These are phyloP conservation scores for Sarocladiaceae sp. DNA, from an alignment of 2,329 filamentous ascomycete genomes.

Conservation along the genomic window DNA sequence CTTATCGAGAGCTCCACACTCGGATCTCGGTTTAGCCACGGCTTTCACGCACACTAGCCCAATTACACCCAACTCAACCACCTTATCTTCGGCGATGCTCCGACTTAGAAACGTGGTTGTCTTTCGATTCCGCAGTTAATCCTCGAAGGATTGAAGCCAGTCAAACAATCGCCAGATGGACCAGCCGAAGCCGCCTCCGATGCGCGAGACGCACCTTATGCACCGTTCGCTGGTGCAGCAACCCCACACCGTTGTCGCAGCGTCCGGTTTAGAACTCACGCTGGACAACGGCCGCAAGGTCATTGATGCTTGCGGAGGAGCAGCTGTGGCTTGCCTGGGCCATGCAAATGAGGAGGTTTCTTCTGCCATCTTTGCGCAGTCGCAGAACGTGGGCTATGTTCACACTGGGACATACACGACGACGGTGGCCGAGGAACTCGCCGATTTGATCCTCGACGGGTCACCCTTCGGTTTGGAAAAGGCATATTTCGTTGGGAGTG, in stretches of 20 bases:
- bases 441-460: constrained; percentile 18
- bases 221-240: constrained; percentile 26
- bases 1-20: too few relatives aligned
- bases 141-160: too few relatives aligned
- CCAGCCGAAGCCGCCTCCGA: too few relatives aligned
- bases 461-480: constrained; percentile 17
- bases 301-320: constrained; percentile 30
- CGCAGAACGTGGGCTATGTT: constrained; percentile 31
- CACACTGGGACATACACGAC: constrained; percentile 21
- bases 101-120: too few relatives aligned
- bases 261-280: constrained; percentile 29
- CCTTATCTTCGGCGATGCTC: too few relatives aligned
- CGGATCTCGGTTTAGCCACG: too few relatives aligned
- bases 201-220: constrained; percentile 18
- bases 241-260: constrained; percentile 33
- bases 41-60: too few relatives aligned
- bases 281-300: constrained; percentile 26
- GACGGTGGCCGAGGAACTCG: constrained; percentile 21
- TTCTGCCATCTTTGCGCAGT: constrained; percentile 47
- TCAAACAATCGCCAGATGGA: too few relatives aligned
- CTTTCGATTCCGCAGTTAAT: too few relatives aligned
- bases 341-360: constrained; percentile 51
- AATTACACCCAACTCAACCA: too few relatives aligned
- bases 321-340: constrained; percentile 57
- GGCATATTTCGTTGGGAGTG: constrained; percentile 19